Conservation (phyloP, 2,329 filamentous ascomycete genomes). For the Sarocladiaceae sp. region DNA sequence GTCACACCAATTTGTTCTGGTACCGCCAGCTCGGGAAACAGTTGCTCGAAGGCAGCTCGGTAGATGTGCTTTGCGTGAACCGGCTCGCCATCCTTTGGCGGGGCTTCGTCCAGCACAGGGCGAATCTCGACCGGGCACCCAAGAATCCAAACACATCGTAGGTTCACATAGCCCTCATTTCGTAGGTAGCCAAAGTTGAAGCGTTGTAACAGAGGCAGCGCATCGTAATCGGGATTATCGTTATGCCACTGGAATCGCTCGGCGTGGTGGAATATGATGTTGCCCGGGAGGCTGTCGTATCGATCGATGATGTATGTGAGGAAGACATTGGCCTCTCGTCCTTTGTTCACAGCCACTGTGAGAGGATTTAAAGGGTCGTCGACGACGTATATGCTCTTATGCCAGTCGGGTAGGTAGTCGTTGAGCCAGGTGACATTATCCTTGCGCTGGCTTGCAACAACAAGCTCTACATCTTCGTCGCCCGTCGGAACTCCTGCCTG, state of each 20-base stretch:
- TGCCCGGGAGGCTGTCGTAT: slow-evolving; percentile 41
- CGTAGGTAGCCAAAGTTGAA: slow-evolving; percentile 48
- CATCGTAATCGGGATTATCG: slow-evolving; percentile 50
- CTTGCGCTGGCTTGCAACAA: slow-evolving; percentile 27
- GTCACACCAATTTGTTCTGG: slow-evolving; percentile 48
- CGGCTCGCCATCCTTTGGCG: slow-evolving; percentile 24
- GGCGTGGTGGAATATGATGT: slow-evolving; percentile 43
- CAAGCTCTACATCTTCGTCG: slow-evolving; percentile 27
- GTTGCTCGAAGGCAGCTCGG: slow-evolving; percentile 35
- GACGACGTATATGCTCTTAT: slow-evolving; percentile 50
- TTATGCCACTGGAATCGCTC: slow-evolving; percentile 50
- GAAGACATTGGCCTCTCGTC: slow-evolving; percentile 50
- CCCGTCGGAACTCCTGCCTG: slow-evolving; percentile 11
- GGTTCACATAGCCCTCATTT: slow-evolving; percentile 53
- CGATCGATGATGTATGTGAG: slow-evolving; percentile 45
- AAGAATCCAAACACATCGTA: slow-evolving; percentile 55
- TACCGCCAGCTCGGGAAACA: slow-evolving; percentile 36
- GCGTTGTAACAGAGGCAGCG: slow-evolving; percentile 43
- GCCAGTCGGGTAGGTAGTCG: slow-evolving; percentile 39
- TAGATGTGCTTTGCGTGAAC: slow-evolving; percentile 38
- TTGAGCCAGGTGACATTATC: slow-evolving; percentile 36
- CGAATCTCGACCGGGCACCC: slow-evolving; percentile 49
- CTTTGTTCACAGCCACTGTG: slow-evolving; percentile 46
- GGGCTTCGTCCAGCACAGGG: slow-evolving; percentile 32
- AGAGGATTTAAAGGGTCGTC: slow-evolving; percentile 42